Evolutionary conservation across 2,329 filamentous ascomycete species (phyloP).

Genomic region (Lecanoromycetidae sp.): DNA sequence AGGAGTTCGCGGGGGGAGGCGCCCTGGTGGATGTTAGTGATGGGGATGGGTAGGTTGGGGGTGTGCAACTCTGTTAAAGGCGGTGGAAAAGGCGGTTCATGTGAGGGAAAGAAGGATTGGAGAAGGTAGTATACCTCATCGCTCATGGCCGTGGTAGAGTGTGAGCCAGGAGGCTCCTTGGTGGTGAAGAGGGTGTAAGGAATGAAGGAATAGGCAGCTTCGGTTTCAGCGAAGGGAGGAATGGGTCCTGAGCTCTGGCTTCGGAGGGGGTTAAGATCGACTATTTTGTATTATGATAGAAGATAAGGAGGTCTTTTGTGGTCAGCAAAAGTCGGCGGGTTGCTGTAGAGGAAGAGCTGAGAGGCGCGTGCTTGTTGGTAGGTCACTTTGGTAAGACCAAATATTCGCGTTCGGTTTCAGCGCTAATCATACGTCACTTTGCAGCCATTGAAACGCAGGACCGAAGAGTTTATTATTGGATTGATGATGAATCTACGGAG

Average conservation of each 20-base stretch:
- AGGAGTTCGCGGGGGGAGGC: conserved; percentile 74
- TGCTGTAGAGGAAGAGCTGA: background rate
- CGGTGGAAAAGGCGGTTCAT: background rate
- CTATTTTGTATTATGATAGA: no score
- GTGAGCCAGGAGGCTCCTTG: no score
- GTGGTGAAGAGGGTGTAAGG: no score
- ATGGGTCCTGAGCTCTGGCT: no score
- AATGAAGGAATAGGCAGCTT: background rate
- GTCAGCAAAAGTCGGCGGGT: background rate
- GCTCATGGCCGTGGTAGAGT: background rate
- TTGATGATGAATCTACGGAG: background rate
- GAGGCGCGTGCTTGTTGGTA: background rate
- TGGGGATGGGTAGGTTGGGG: no score
- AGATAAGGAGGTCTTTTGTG: background rate
- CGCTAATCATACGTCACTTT: background rate
- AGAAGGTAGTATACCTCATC: background rate
- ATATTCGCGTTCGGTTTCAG: background rate
- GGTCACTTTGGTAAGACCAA: background rate
- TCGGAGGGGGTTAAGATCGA: no score
- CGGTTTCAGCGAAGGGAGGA: no score
- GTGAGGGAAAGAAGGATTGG: no score
- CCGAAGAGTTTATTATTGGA: background rate
- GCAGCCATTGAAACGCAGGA: background rate
- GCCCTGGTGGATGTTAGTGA: conserved; percentile 33
- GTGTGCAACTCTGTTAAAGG: background rate